Conservation (phyloP, 108 stramenopile species). For the Fistulifera pelliculosa region DNA sequence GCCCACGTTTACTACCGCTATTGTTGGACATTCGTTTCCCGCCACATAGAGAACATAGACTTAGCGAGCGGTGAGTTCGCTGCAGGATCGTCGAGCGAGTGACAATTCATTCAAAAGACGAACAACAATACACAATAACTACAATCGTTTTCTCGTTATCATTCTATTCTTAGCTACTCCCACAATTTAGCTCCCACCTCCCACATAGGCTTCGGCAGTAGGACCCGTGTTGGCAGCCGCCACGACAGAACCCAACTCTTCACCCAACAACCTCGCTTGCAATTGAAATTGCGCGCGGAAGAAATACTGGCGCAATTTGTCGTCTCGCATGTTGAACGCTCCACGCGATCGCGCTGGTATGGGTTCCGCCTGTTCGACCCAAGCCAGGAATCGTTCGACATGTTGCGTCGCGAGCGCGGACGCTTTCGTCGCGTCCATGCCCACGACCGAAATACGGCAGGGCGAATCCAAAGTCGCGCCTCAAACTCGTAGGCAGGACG, state of each 20-base stretch:
- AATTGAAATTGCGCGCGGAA: conserved; percentile 53
- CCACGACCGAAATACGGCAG: conserved; percentile 39
- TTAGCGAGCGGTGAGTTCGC: too few relatives aligned
- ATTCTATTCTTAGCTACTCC: too few relatives aligned
- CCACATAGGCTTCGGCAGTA: conserved; percentile 80
- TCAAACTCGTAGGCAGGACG: background rate
- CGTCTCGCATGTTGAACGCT: conserved; percentile 71
- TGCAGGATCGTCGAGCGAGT: too few relatives aligned
- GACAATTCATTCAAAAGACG: too few relatives aligned
- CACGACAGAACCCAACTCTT: conserved; percentile 45
- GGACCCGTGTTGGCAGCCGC: conserved; percentile 75
- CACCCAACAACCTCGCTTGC: conserved; percentile 43
- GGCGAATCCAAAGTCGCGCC: conserved; percentile 31
- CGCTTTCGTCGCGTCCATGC: conserved; percentile 56
- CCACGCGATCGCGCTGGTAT: conserved; percentile 47
- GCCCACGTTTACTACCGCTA: too few relatives aligned
- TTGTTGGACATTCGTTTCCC: too few relatives aligned
- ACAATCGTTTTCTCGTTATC: too few relatives aligned
- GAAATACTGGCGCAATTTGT: conserved; percentile 60
- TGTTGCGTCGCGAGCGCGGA: conserved; percentile 36
- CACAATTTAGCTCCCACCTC: conserved; percentile 55
- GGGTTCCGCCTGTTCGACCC: conserved; percentile 54
- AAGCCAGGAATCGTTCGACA: conserved; percentile 46
- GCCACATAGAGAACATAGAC: too few relatives aligned
- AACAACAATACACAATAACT: too few relatives aligned